Conservation (phyloP, 176 grass and related monocot species). For the Avena eriantha region DNA sequence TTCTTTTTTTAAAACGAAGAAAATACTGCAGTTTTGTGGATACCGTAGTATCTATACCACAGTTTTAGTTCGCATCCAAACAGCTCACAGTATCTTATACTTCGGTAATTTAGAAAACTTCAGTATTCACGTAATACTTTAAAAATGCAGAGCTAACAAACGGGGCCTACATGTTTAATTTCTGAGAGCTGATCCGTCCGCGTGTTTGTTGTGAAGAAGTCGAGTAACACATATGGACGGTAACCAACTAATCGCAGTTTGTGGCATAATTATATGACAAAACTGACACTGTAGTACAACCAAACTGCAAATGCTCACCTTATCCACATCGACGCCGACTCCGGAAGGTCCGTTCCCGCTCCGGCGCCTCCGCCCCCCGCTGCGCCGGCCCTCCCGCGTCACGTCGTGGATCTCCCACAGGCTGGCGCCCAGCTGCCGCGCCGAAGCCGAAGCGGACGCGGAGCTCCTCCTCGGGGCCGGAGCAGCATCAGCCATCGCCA, state of each 20-base stretch:
- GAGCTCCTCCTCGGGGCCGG: conserved; percentile 53
- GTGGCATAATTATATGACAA: not conserved
- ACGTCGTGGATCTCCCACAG: conserved; percentile 91
- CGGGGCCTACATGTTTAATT: not conserved
- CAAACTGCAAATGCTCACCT: conserved; percentile 49
- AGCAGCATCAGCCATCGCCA: not conserved
- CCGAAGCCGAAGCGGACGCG: conserved; percentile 61
- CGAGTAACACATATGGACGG: not conserved
- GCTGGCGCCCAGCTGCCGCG: conserved; percentile 82
- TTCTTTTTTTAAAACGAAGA: too few relatives aligned
- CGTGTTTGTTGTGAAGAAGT: not conserved
- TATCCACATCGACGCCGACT: conserved; percentile 20
- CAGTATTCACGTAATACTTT: too few relatives aligned
- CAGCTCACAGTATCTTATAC: too few relatives aligned
- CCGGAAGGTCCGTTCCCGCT: conserved; percentile 14
- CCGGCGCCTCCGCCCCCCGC: conserved; percentile 38
- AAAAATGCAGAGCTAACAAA: too few relatives aligned
- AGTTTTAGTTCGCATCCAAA: too few relatives aligned
- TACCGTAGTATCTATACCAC: too few relatives aligned
- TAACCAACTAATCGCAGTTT: too few relatives aligned
- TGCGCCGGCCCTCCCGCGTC: not conserved
- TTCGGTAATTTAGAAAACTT: too few relatives aligned
- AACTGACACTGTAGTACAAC: not conserved
- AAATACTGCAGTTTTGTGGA: too few relatives aligned
- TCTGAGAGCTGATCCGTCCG: not conserved